Base-by-base conservation (phyloP, 2,329 filamentous ascomycete species). In the Truncatella angustata region DNA sequence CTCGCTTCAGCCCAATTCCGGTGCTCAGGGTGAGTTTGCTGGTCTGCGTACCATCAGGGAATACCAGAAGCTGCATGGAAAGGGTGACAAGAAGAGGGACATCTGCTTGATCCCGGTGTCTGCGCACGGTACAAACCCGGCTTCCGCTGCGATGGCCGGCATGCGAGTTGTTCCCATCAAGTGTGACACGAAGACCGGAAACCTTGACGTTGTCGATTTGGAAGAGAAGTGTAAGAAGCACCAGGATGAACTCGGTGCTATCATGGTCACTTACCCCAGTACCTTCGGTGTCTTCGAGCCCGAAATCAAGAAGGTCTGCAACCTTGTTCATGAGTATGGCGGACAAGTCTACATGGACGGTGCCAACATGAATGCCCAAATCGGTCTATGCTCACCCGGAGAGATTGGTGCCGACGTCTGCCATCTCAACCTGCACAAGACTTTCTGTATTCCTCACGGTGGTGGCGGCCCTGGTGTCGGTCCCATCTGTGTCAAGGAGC, bases 291-390 rank as follows among this genome's bases (percentile, higher is more conserved):
- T 97, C 26, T 97, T 96, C 66, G 93, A 97, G 76, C 92, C 92
- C 3, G 81, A 86, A 58, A 84, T 96, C 68, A 94, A 91, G 75
- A 83, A 88, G 66, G 91, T 87, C 14, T 96, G 91, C 71, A 77
- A 91, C 51, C 76, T 95, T 26, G 91, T 97, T 16, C 93, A 97
- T 73, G 72, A 88, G 58, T 77, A 95, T 66, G 93, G 93, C 49
- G 93, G 93, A 9, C 90, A 95, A 66, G 93, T 97, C 14, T 97
- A 97, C 77, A 97, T 97, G 93, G 93, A 97, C 67, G 93, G 93
- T 44, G 93, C 93, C 59, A 97, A 97, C 76, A 94, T 97, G 91
- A 97, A 97, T 67, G 93, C 93, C 16, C 93, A 97, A 72, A 97
- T 97, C 58, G 93, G 93, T 11, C 81, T 97, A 10, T 96, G 91